Base-by-base conservation (phyloP, 2,329 filamentous ascomycete species). In the Colletotrichum aenigma region DNA sequence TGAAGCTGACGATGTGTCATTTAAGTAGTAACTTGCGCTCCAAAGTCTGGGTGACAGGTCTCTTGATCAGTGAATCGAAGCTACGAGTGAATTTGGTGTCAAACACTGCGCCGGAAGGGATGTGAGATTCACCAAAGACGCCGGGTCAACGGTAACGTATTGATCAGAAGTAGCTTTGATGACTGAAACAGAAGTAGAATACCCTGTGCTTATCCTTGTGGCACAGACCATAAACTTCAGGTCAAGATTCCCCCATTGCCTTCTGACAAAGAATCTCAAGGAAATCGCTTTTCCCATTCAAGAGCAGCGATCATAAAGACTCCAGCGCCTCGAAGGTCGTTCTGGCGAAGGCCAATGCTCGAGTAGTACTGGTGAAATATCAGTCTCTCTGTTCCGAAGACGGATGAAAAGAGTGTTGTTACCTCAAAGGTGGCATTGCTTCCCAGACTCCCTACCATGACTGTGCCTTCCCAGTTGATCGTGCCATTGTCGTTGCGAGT, bases 381-480 rank as follows among this genome's bases (percentile, higher is more conserved):
- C 7, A 62, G 43, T 62, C 16, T 55, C 3, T 5, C n/a, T 30
- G 4, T 30, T 30, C 24, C 5, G 8, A 30, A 10, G 7, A 9
- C 21, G 13, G 26, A 2, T 32, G 56, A 21, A 15, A 7, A 16
- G 7, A 36, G 3, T 15, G 43, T 5, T 61, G 83, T 82, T 78
- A 89, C 88, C 81, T 89, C 85, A 77, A 89, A 91, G 10, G 84
- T 85, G 4, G 86, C 89, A 76, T 88, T 84, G 13, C 86, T 86
- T 77, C 84, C 86, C 76, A 91, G 78, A 67, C 87, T 89, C 61
- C 89, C 89, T 12, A 91, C 89, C 65, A 84, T 81, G 1, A 91
- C 89, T 0, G 89, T 91, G 2, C 88, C 87, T 76, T 89, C 86
- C 82, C 86, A 90, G 69, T 85, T 86, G 61, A 90, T 78, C 1